Base-by-base conservation (phyloP, 208 protist genomes). In the Trypanosoma brucei region DNA sequence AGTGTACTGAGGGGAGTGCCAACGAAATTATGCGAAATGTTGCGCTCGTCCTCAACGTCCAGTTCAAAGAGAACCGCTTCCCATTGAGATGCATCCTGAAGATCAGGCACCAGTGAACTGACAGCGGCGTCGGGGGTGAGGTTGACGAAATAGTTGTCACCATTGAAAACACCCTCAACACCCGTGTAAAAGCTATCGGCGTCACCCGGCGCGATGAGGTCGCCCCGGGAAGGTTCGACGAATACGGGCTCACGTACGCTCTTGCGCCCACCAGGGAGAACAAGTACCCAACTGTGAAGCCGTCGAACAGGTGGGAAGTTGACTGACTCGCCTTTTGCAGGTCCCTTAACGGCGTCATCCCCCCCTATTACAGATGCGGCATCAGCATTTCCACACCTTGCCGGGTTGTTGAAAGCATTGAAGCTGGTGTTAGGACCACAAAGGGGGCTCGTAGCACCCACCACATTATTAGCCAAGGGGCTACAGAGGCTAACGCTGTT, bases 141-240 rank as follows among this genome's bases (percentile, higher is more conserved):
- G 46, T 97, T 97, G 1, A 97, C 81, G 42, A 79, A 96, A 56
- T 96, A 95, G 59, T 96, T 91, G 36, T 72, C 68, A 35, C 93
- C 64, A 63, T 94, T 96, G 70, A 96, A 98, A 36, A 97, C 54
- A 8, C 75, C 54, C 60, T 98, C 93, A 33, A 98, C 72, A 6
- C 81, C 84, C 0, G 77, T 79, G 76, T 97, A 98, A 34, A 70
- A 68, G 7, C 56, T 40, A 44, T 89, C 79, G 3, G 78, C 69
- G 13, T 63, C 64, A 2, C 55, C 45, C 9, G 75, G 54, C 0
- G 76, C 57, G 31, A 93, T 68, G 2, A 81, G 57, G 42, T 91
- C 65, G 1, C 92, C 95, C 1, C 87, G 95, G 6, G 84, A 81
- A 8, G 93, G 79, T 65, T 98, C 95, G 11, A 97, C 77, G 65